Percentiles rank a stretch among this genome's conserved stretches.
phyloP scores from a whole-genome alignment of 1,284 basidiomycete species.

The Leccinum pachyderme region DNA sequence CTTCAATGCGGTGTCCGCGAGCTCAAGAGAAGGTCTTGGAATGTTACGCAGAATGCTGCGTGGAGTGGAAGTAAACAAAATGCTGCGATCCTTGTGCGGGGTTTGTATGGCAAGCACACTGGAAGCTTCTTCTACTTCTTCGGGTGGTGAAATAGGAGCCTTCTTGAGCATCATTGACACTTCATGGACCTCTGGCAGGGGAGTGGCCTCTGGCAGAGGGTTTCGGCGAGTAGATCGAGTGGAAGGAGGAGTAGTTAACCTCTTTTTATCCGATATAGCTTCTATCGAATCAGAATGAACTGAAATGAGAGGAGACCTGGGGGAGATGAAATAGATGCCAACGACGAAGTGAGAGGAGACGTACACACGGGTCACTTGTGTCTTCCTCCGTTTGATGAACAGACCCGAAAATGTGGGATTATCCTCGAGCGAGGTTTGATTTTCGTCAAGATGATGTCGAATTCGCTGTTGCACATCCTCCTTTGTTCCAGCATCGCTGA shows the following conservation, averaged over 20 bases:
- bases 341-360: not conserved
- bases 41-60: slow-evolving; percentile 28
- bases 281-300: slow-evolving; percentile 16
- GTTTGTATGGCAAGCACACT: slow-evolving; percentile 24
- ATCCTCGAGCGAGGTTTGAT: slow-evolving; percentile 51
- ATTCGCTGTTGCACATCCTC: slow-evolving; percentile 58
- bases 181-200: slow-evolving; percentile 44
- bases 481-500: slow-evolving; percentile 55
- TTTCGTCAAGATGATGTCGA: slow-evolving; percentile 53
- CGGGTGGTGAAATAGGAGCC: slow-evolving; percentile 32
- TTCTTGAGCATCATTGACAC: slow-evolving; percentile 52
- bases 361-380: slow-evolving; percentile 28
- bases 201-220: slow-evolving; percentile 41
- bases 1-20: slow-evolving; percentile 36
- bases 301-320: slow-evolving; percentile 20
- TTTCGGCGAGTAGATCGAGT: slow-evolving; percentile 34
- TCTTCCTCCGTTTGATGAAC: slow-evolving; percentile 44
- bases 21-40: slow-evolving; percentile 22
- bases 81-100: slow-evolving; percentile 18
- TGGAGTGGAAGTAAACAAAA: slow-evolving; percentile 27
- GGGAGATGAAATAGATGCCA: slow-evolving; percentile 6
- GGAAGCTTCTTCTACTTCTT: slow-evolving; percentile 35
- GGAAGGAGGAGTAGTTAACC: slow-evolving; percentile 21
- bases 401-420: slow-evolving; percentile 54
- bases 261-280: slow-evolving; percentile 19